Evolutionary conservation across 805 yeast genomes (phyloP).

Genomic region (Pichia nanzhaoensis): DNA sequence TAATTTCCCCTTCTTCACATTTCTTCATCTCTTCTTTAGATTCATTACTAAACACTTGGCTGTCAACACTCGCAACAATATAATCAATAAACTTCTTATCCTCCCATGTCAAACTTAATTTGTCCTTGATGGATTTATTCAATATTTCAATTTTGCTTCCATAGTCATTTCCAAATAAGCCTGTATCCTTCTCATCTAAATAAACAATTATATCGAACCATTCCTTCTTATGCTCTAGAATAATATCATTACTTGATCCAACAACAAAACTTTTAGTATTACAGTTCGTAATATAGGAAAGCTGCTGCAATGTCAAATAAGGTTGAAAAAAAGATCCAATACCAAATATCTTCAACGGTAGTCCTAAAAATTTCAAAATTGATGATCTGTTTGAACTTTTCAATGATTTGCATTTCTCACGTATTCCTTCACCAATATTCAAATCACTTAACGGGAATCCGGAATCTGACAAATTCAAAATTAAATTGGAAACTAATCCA

Average conservation of each 20-base stretch:
- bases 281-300: slow-evolving; percentile 57
- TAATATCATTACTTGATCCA: slow-evolving; percentile 83
- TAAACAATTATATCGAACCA: slow-evolving; percentile 69
- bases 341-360: slow-evolving; percentile 82
- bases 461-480: slow-evolving; percentile 64
- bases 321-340: slow-evolving; percentile 87
- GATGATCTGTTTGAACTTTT: slow-evolving; percentile 75
- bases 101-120: slow-evolving; percentile 42
- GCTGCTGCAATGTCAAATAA: slow-evolving; percentile 88
- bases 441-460: slow-evolving; percentile 67
- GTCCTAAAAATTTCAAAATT: slow-evolving; percentile 71
- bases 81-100: slow-evolving; percentile 74
- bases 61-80: slow-evolving; percentile 43
- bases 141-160: slow-evolving; percentile 36
- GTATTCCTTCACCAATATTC: slow-evolving; percentile 35
- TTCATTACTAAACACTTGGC: slow-evolving; percentile 20
- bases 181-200: slow-evolving; percentile 39
- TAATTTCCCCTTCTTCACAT: slow-evolving; percentile 27
- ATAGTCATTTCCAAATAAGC: slow-evolving; percentile 4
- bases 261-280: slow-evolving; percentile 60
- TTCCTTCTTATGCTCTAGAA: slow-evolving; percentile 55
- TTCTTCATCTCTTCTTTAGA: slow-evolving; percentile 3
- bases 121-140: slow-evolving; percentile 35
- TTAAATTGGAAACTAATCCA: slow-evolving; percentile 74
- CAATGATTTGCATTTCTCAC: slow-evolving; percentile 58